Conservation (phyloP, 495 filamentous ascomycete genomes). For the Pseudotulostoma volvatum region DNA sequence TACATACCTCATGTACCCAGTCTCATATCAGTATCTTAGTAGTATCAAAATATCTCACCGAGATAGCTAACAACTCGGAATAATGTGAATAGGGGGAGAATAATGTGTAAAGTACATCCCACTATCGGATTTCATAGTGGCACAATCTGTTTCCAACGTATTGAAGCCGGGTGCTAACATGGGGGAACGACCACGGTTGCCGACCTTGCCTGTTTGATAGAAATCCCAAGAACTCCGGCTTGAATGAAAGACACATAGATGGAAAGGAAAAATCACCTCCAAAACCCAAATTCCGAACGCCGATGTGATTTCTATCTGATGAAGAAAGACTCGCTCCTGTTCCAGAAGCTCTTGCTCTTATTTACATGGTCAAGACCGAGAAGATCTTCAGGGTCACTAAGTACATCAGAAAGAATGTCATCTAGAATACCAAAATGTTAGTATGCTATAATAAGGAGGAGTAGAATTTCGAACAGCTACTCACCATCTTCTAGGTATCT, state of each 20-base stretch:
- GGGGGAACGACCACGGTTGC: background rate
- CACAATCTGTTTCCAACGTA: too few relatives aligned
- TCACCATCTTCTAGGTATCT: constrained; percentile 79
- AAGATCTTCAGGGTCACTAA: constrained; percentile 50
- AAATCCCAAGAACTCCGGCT: background rate
- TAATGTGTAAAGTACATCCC: too few relatives aligned
- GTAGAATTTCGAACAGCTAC: constrained; percentile 11
- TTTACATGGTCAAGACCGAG: constrained; percentile 87
- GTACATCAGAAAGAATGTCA: constrained; percentile 64
- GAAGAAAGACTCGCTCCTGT: constrained; percentile 46
- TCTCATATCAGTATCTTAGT: too few relatives aligned
- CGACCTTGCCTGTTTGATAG: background rate
- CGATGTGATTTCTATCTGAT: constrained; percentile 33
- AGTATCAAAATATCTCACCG: too few relatives aligned
- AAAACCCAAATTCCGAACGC: background rate
- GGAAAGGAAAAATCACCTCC: background rate
- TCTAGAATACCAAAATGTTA: constrained; percentile 33
- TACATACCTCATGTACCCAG: too few relatives aligned
- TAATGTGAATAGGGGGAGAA: too few relatives aligned
- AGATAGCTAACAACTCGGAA: too few relatives aligned
- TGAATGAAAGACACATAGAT: background rate
- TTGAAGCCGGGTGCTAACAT: too few relatives aligned
- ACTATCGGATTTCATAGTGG: too few relatives aligned
- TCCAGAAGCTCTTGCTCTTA: constrained; percentile 44
- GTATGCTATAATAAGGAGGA: background rate